phyloP scores from a whole-genome alignment of 2,329 filamentous ascomycete species.

The Cryphonectria japonica region DNA sequence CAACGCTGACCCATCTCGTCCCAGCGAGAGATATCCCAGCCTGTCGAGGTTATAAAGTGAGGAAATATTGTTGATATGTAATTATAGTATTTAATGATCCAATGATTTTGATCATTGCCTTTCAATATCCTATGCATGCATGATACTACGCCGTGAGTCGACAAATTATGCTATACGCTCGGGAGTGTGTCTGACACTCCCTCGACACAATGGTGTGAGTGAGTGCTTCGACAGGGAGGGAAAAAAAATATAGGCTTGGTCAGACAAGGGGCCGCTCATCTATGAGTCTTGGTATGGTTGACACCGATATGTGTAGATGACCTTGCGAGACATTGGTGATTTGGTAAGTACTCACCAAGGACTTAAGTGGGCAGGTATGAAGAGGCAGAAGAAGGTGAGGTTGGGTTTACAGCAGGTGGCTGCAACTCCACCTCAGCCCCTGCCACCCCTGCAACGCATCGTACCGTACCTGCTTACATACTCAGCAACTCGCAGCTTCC shows the following conservation, averaged over 20 bases:
- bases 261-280: not conserved
- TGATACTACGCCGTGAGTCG: not conserved
- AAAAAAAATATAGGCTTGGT: too few relatives aligned
- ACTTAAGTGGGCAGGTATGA: too few relatives aligned
- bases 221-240: too few relatives aligned
- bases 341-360: too few relatives aligned
- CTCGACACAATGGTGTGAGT: too few relatives aligned
- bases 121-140: not conserved
- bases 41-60: not conserved
- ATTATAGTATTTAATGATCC: not conserved
- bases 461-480: slow-evolving; percentile 11
- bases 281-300: not conserved
- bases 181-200: not conserved
- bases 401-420: slow-evolving; percentile 7
- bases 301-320: not conserved
- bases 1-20: too few relatives aligned
- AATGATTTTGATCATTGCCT: not conserved
- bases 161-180: not conserved
- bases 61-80: too few relatives aligned
- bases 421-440: slow-evolving; percentile 5
- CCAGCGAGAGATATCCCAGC: not conserved
- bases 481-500: slow-evolving; percentile 12
- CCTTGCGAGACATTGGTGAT: not conserved
- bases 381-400: slow-evolving; percentile 8
- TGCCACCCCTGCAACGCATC: not conserved